Evolutionary conservation across 208 protist species (phyloP).

Genomic region (Crithidia bombi): DNA sequence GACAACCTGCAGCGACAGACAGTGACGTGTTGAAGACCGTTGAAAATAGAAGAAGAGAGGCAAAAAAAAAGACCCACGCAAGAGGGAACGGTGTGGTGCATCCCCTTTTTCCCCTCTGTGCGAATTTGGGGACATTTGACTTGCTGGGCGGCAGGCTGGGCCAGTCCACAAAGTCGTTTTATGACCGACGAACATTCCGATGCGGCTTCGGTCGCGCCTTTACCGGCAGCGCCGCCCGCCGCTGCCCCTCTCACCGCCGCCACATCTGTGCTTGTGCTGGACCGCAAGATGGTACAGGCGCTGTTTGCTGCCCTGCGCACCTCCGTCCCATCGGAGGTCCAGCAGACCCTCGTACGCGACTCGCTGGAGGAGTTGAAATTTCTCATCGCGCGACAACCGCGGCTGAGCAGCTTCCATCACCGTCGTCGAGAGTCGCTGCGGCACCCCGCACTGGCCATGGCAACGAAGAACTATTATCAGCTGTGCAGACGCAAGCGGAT

Average conservation of each 20-base stretch:
- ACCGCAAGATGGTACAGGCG: slow-evolving; percentile 43
- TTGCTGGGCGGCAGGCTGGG: too few relatives aligned
- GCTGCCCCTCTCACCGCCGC: neutral
- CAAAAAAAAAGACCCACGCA: too few relatives aligned
- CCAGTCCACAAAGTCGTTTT: too few relatives aligned
- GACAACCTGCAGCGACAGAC: too few relatives aligned
- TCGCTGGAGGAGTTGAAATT: slow-evolving; percentile 74
- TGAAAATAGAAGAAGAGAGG: too few relatives aligned
- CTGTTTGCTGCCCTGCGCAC: slow-evolving; percentile 76
- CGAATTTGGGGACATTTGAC: too few relatives aligned
- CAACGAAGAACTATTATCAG: slow-evolving; percentile 72
- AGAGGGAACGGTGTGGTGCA: too few relatives aligned
- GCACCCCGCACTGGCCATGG: slow-evolving; percentile 83
- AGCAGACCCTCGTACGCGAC: slow-evolving; percentile 40
- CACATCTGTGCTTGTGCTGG: slow-evolving; percentile 2
- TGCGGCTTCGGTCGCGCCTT: neutral
- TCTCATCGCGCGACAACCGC: slow-evolving; percentile 68
- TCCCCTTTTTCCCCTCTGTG: too few relatives aligned
- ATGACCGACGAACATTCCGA: slow-evolving; percentile 7
- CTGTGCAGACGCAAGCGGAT: slow-evolving; percentile 32
- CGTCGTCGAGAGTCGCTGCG: slow-evolving; percentile 72
- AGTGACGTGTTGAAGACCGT: too few relatives aligned
- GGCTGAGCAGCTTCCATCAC: slow-evolving; percentile 73
- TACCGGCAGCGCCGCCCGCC: neutral
- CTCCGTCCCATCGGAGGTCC: slow-evolving; percentile 55